Base-by-base conservation (phyloP, 148 eudicot genomes). In the Vaccinium myrtillus region DNA sequence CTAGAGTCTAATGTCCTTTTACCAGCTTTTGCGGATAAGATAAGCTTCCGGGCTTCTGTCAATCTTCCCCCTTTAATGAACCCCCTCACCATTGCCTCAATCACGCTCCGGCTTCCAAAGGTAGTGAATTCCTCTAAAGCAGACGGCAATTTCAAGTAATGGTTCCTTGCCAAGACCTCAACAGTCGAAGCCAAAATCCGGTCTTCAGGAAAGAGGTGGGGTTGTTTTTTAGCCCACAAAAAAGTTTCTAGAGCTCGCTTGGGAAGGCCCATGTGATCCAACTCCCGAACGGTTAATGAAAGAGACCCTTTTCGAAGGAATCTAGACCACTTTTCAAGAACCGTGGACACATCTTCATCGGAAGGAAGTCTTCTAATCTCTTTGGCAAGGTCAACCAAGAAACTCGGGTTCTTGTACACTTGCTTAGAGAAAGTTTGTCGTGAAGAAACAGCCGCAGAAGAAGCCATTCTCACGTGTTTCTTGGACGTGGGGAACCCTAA, bases 181-280 rank as follows among this genome's bases (percentile, higher is more conserved):
- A 97, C 92, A 54, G 96, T 94, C 15, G 98, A 89, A 83, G 93
- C 94, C 86, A 97, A 87, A 84, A 95, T 89, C 46, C 93, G 89
- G 65, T 97, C 99, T 85, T 97, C 99, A 18, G 98, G 99, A 76
- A 90, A 97, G 39, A 97, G 91, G 84, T 92, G 96, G 39, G 93
- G 84, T 83, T 97, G 98, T 67, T 87, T 89, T 74, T 95, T 92
- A 49, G 91, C 97, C 99, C 99, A 97, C 82, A 90, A 89, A 81
- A 97, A 94, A 16, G 94, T 90, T 83, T 93, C 91, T 76, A 97
- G 71, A 83, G 98, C 99, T 82, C 98, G 87, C 53, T 91, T 90
- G 53, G 99, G 94, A 83, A 93, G 91, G 55, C 94, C 99, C 98
- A 94, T 93, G 86, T 95, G 98, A 25, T 98, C 96, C 79, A 97